Evolutionary conservation across 2,329 filamentous ascomycete genomes (phyloP).

Genomic region (Paraconiothyrium sp.): DNA sequence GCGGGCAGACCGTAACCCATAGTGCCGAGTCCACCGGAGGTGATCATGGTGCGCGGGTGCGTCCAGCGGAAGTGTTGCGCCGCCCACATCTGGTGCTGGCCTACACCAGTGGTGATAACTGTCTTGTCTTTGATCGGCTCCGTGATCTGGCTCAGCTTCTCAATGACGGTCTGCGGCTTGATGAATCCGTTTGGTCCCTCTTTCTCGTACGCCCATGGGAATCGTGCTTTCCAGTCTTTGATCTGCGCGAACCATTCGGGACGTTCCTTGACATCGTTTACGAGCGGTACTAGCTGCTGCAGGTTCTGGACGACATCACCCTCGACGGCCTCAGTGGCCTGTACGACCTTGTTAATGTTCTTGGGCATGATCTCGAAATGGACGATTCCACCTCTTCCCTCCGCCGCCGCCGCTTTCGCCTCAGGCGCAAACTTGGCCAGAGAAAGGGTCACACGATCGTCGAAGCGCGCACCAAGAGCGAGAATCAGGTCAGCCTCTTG

Average conservation of each 20-base stretch:
- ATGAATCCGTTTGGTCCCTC: constrained; percentile 80
- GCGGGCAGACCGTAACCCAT: constrained; percentile 97
- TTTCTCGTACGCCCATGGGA: constrained; percentile 87
- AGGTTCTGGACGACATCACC: constrained; percentile 89
- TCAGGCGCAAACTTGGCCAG: constrained; percentile 88
- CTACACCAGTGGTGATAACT: constrained; percentile 92
- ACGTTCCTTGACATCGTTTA: constrained; percentile 72
- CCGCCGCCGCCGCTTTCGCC: constrained; percentile 83
- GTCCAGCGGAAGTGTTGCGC: constrained; percentile 98
- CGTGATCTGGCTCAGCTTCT: constrained; percentile 87
- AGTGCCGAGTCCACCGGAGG: constrained; percentile 91
- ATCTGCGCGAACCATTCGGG: constrained; percentile 92
- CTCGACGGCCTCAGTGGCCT: constrained; percentile 94
- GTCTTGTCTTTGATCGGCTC: constrained; percentile 82
- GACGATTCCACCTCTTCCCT: constrained; percentile 90
- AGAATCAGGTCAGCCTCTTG: constrained; percentile 97
- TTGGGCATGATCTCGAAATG: constrained; percentile 99
- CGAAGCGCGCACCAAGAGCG: constrained; percentile 91
- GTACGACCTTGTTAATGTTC: constrained; percentile 99
- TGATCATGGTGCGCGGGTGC: constrained; percentile 91
- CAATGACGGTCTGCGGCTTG: constrained; percentile 93
- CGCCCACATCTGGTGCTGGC: constrained; percentile 99
- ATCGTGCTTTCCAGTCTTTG: constrained; percentile 87
- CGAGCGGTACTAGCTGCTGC: constrained; percentile 74
- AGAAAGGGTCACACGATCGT: constrained; percentile 89